phyloP scores from a whole-genome alignment of 2,329 filamentous ascomycete species.

The Epichloe uncinata region DNA sequence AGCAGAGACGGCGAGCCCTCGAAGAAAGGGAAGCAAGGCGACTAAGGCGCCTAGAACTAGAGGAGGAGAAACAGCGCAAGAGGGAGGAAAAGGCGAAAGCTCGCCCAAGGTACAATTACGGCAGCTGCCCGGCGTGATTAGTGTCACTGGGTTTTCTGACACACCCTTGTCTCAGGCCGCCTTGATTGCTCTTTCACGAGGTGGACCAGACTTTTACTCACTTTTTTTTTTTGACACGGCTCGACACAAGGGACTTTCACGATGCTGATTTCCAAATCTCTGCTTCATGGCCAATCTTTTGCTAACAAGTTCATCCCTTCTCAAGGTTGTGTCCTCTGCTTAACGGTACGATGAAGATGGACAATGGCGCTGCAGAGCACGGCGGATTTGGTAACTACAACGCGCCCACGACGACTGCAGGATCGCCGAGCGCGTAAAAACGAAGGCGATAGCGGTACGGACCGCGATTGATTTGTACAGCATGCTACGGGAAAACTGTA shows the following conservation, averaged over 20 bases:
- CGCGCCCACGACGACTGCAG: constrained; percentile 21
- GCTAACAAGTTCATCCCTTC: constrained; percentile 8
- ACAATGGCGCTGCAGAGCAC: constrained; percentile 41
- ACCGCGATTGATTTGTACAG: not conserved
- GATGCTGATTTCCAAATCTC: not conserved
- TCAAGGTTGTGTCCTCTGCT: constrained; percentile 68
- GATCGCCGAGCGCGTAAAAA: constrained; percentile 15
- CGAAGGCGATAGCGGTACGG: not conserved
- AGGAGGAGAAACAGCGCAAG: constrained; percentile 8
- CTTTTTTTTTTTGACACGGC: not conserved
- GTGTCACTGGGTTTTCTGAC: constrained; percentile 1
- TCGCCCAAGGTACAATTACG: constrained; percentile 11
- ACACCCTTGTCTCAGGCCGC: not conserved
- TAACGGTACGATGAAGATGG: constrained; percentile 63
- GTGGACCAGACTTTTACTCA: not conserved
- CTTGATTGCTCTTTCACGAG: not conserved
- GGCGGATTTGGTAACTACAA: constrained; percentile 45
- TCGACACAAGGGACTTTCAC: not conserved
- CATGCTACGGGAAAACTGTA: not conserved
- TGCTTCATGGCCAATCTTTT: not conserved
- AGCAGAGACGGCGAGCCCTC: constrained; percentile 8
- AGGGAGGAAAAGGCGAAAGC: constrained; percentile 9
- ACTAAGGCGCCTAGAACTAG: constrained; percentile 4
- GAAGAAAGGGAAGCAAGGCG: constrained; percentile 7
- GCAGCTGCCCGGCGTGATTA: constrained; percentile 10